These are phyloP conservation scores for Aphanomyces astaci DNA, from an alignment of 352 stramenopile genomes.

Conservation along the genomic window DNA sequence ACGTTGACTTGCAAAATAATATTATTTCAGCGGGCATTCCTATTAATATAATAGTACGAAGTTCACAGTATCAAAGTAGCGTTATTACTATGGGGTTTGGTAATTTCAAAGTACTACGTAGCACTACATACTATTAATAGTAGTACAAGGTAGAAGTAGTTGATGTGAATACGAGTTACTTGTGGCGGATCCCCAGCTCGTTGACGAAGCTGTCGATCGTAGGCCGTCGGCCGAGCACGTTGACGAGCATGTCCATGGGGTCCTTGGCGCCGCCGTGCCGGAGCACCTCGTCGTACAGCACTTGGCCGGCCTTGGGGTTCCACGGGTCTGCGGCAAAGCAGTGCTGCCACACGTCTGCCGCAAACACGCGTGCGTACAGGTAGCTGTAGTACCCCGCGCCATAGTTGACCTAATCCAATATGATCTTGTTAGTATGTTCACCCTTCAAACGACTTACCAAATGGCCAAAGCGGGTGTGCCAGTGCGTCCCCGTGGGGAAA, in stretches of 20 bases:
- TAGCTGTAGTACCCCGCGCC: constrained; percentile 90
- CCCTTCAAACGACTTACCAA: constrained; percentile 32
- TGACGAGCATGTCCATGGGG: constrained; percentile 69
- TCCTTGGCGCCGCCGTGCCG: constrained; percentile 81
- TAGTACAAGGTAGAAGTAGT: too few relatives aligned
- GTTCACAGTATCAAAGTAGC: too few relatives aligned
- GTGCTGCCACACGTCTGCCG: constrained; percentile 78
- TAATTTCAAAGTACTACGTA: too few relatives aligned
- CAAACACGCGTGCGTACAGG: constrained; percentile 85
- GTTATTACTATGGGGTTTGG: too few relatives aligned
- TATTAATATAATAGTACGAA: too few relatives aligned
- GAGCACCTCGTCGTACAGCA: constrained; percentile 68
- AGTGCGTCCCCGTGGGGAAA: constrained; percentile 61
- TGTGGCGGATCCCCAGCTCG: constrained; percentile 46
- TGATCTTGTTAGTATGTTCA: too few relatives aligned
- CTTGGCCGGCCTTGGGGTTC: constrained; percentile 43
- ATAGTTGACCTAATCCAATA: constrained; percentile 49
- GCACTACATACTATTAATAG: too few relatives aligned
- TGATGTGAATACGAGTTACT: neutral
- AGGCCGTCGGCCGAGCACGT: constrained; percentile 52
- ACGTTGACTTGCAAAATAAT: too few relatives aligned
- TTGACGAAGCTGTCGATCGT: constrained; percentile 56
- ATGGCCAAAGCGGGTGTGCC: constrained; percentile 84
- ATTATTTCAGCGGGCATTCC: too few relatives aligned
- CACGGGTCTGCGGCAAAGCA: constrained; percentile 61